Conservation (phyloP, 129 eudicot species). For the Artemisia tridentata region DNA sequence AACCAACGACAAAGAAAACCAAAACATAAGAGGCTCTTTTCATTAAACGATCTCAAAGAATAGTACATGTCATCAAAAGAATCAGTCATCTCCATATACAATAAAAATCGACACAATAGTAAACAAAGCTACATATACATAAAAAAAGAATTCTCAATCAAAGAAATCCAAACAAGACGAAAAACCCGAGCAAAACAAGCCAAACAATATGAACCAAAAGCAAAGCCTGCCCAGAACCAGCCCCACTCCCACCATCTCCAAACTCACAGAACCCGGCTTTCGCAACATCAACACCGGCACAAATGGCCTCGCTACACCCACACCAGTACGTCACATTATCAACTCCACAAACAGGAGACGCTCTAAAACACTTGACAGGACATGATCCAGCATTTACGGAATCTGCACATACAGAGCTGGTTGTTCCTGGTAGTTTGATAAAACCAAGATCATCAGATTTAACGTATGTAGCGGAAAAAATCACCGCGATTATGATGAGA, state of each 20-base stretch:
- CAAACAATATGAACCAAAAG: slow-evolving; percentile 75
- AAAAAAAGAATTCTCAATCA: slow-evolving; percentile 13
- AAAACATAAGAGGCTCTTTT: background rate
- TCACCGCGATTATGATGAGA: slow-evolving; percentile 5
- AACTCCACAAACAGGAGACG: slow-evolving; percentile 66
- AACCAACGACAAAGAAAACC: slow-evolving; percentile 3
- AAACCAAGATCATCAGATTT: slow-evolving; percentile 8
- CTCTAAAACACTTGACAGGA: slow-evolving; percentile 70
- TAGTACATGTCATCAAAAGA: slow-evolving; percentile 19
- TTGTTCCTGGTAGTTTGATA: slow-evolving; percentile 9
- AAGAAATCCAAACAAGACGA: slow-evolving; percentile 55
- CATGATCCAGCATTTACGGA: slow-evolving; percentile 31
- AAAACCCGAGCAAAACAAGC: slow-evolving; percentile 71
- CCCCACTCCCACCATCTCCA: slow-evolving; percentile 60
- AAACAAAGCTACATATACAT: background rate
- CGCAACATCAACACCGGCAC: slow-evolving; percentile 69
- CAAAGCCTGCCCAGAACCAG: slow-evolving; percentile 76
- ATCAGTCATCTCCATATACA: slow-evolving; percentile 25
- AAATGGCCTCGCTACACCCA: slow-evolving; percentile 73
- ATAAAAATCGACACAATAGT: slow-evolving; percentile 11
- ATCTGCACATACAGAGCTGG: too few relatives aligned
- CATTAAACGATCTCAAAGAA: slow-evolving; percentile 17
- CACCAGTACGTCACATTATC: slow-evolving; percentile 85
- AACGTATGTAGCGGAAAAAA: background rate
- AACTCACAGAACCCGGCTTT: slow-evolving; percentile 61